Conservation (phyloP, 768 basidiomycete species). For the Hemileccinum impolitum region DNA sequence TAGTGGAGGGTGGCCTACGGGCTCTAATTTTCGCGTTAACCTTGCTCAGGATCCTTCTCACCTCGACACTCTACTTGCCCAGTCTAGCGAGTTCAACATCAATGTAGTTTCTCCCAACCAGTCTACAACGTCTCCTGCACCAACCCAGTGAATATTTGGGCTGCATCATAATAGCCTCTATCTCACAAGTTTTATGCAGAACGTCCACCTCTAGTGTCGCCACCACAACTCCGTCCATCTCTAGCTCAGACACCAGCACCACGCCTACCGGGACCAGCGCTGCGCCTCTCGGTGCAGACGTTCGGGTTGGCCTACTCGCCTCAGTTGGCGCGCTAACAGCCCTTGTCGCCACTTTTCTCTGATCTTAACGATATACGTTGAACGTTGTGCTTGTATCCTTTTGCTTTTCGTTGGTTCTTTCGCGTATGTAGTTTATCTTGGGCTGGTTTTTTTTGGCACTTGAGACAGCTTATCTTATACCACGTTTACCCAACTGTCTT, state of each 20-base stretch:
- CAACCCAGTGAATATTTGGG: slow-evolving; percentile 15
- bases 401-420: background rate
- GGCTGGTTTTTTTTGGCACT: background rate
- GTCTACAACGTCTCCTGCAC: slow-evolving; percentile 14
- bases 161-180: background rate
- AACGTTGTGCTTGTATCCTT: background rate
- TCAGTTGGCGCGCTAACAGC: slow-evolving; percentile 35
- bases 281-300: slow-evolving; percentile 28
- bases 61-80: slow-evolving; percentile 58
- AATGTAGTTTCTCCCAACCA: slow-evolving; percentile 17
- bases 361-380: slow-evolving; percentile 3
- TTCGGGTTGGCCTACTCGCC: slow-evolving; percentile 33
- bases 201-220: background rate
- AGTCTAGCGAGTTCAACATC: slow-evolving; percentile 64
- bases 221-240: slow-evolving; percentile 29
- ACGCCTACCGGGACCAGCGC: slow-evolving; percentile 29
- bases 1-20: slow-evolving; percentile 63
- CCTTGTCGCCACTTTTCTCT: slow-evolving; percentile 25
- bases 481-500: no score
- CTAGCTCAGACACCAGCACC: slow-evolving; percentile 26
- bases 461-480: background rate
- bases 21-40: slow-evolving; percentile 67
- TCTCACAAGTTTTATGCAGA: slow-evolving; percentile 10
- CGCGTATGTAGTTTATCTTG: background rate
- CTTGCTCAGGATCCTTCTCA: slow-evolving; percentile 50